Evolutionary conservation across 192 early-diverging fungal species (phyloP).

Genomic region (Helicostylum pulchrum): DNA sequence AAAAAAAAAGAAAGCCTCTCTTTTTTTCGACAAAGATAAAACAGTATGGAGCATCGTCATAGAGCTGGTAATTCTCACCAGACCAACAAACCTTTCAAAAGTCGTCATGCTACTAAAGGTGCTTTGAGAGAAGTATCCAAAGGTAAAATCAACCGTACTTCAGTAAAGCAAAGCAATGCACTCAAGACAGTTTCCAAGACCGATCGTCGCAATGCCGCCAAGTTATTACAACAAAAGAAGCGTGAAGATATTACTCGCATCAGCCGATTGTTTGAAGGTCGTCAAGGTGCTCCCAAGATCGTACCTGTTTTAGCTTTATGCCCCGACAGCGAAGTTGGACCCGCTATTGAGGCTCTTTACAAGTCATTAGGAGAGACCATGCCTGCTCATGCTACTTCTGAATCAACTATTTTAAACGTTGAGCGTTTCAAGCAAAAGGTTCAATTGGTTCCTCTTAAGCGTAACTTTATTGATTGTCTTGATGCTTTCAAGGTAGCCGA

Average conservation of each 20-base stretch:
- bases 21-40: constrained; percentile 2
- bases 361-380: constrained; percentile 40
- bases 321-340: constrained; percentile 59
- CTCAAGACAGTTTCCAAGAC: constrained; percentile 50
- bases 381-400: not conserved
- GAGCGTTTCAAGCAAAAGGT: constrained; percentile 90
- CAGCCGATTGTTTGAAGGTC: constrained; percentile 83
- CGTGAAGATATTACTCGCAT: constrained; percentile 63
- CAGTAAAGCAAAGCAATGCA: constrained; percentile 53
- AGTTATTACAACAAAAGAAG: constrained; percentile 79
- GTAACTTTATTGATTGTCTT: constrained; percentile 82
- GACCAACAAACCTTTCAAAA: constrained; percentile 97
- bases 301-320: constrained; percentile 90
- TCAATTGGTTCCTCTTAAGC: constrained; percentile 72
- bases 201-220: constrained; percentile 81
- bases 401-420: constrained; percentile 41
- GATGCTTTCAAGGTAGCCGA: constrained; percentile 92
- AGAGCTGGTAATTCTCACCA: constrained; percentile 83
- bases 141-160: constrained; percentile 65
- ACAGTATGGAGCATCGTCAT: constrained; percentile 47
- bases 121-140: constrained; percentile 76
- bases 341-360: constrained; percentile 52
- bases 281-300: constrained; percentile 82
- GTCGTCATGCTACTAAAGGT: constrained; percentile 83
- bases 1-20: constrained; percentile 10